These are phyloP conservation scores for Yamadazyma kitorensis DNA, from an alignment of 805 yeast species.

Conservation along the genomic window DNA sequence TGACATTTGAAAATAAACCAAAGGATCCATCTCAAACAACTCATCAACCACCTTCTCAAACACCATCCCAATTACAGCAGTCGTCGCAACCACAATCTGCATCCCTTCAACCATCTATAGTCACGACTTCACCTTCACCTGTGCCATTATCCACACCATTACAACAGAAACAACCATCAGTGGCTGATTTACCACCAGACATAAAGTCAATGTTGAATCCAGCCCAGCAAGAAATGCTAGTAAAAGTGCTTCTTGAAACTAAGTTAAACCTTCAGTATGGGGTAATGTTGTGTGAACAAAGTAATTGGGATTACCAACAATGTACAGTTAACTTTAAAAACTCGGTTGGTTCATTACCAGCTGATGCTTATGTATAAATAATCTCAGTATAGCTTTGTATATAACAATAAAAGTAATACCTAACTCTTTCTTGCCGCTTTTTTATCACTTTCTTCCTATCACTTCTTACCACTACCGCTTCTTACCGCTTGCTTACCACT, in stretches of 20 bases:
- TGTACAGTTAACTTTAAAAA: conserved; percentile 71
- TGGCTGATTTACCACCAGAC: conserved; percentile 54
- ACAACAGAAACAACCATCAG: conserved; percentile 15
- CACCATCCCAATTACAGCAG: conserved; percentile 1
- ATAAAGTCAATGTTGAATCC: conserved; percentile 48
- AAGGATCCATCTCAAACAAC: conserved; percentile 29
- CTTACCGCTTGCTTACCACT: too few species aligned
- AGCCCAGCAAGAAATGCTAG: conserved; percentile 61
- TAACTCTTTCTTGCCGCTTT: too few species aligned
- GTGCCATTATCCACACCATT: conserved; percentile 15
- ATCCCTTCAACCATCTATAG: conserved; percentile 1
- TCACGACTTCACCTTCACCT: conserved; percentile 12
- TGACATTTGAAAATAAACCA: conserved; percentile 9
- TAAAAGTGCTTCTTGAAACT: conserved; percentile 67
- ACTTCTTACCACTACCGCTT: too few species aligned
- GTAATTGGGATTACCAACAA: conserved; percentile 73
- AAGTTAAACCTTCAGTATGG: conserved; percentile 77
- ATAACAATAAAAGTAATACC: neutral
- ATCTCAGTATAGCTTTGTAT: too few species aligned
- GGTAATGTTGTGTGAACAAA: conserved; percentile 80
- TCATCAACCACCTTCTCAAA: conserved; percentile 3
- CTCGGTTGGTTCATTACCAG: conserved; percentile 51
- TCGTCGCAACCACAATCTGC: neutral
- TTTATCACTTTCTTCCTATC: too few species aligned
- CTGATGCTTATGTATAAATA: conserved; percentile 41